Conservation (phyloP, 1,284 basidiomycete species). For the Gomphus bonarii region DNA sequence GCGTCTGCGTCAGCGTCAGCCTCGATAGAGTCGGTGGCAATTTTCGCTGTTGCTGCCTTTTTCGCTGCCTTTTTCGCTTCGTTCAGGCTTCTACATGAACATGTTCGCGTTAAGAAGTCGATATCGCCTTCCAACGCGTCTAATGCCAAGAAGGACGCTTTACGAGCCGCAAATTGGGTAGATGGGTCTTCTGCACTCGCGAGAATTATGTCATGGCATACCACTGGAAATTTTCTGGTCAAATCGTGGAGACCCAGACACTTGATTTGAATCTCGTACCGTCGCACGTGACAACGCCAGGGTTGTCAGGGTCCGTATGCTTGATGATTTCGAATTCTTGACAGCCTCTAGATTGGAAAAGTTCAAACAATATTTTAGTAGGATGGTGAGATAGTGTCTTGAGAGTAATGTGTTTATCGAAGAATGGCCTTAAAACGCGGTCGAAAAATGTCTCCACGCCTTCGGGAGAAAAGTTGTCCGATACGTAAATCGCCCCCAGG, state of each 20-base stretch:
- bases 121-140: slow-evolving; percentile 56
- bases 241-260: slow-evolving; percentile 4
- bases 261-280: slow-evolving; percentile 27
- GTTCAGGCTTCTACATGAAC: slow-evolving; percentile 45
- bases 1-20: slow-evolving; percentile 6
- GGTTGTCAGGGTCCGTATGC: slow-evolving; percentile 18
- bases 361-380: slow-evolving; percentile 59
- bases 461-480: slow-evolving; percentile 52
- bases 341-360: slow-evolving; percentile 60
- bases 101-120: slow-evolving; percentile 46
- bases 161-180: slow-evolving; percentile 42
- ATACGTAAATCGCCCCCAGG: slow-evolving; percentile 64
- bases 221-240: slow-evolving; percentile 29
- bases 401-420: slow-evolving; percentile 57
- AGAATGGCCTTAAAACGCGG: slow-evolving; percentile 60
- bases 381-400: slow-evolving; percentile 65
- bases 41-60: slow-evolving; percentile 18
- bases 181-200: slow-evolving; percentile 45
- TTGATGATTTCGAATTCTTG: slow-evolving; percentile 49
- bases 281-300: slow-evolving; percentile 33
- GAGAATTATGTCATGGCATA: slow-evolving; percentile 54
- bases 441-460: slow-evolving; percentile 57
- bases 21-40: not conserved
- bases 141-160: slow-evolving; percentile 48
- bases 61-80: slow-evolving; percentile 30